Evolutionary conservation across 441 rosid genomes (phyloP).

Genomic region (Brassica hybrid): DNA sequence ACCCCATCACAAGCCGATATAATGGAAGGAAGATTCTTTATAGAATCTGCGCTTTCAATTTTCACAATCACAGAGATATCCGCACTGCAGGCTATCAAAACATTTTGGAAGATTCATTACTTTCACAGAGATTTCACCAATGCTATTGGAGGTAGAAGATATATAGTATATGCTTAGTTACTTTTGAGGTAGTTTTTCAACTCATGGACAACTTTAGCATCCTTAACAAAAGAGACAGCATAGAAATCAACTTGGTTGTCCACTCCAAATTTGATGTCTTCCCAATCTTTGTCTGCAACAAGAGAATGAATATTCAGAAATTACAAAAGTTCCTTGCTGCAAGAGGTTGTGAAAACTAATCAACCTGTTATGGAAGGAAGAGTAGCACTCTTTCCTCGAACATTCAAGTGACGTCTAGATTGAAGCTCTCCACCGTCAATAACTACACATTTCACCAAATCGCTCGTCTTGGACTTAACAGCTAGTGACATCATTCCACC

Average conservation of each 20-base stretch:
- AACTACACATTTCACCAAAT: conserved; percentile 75
- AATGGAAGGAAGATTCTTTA: conserved; percentile 87
- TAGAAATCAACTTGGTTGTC: conserved; percentile 98
- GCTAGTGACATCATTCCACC: conserved; percentile 99
- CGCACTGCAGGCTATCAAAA: conserved; percentile 71
- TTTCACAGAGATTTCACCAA: background rate
- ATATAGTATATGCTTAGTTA: conserved; percentile 19
- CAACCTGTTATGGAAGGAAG: conserved; percentile 96
- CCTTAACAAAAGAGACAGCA: conserved; percentile 97
- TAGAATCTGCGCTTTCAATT: conserved; percentile 97
- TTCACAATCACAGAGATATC: conserved; percentile 84
- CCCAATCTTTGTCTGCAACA: conserved; percentile 91
- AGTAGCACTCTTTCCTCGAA: conserved; percentile 94
- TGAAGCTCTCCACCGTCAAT: conserved; percentile 94
- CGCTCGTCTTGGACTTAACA: conserved; percentile 80
- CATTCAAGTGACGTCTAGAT: conserved; percentile 95
- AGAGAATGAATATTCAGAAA: conserved; percentile 8
- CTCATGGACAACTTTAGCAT: conserved; percentile 91
- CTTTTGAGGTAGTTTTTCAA: conserved; percentile 86
- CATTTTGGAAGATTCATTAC: conserved; percentile 32
- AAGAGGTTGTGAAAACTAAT: no score
- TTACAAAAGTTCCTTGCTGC: conserved; percentile 1
- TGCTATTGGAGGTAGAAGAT: background rate
- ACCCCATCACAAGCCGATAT: conserved; percentile 97
- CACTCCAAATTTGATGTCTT: conserved; percentile 96